phyloP scores from a whole-genome alignment of 805 yeast genomes.

The Saccharomycopsis malanga region DNA sequence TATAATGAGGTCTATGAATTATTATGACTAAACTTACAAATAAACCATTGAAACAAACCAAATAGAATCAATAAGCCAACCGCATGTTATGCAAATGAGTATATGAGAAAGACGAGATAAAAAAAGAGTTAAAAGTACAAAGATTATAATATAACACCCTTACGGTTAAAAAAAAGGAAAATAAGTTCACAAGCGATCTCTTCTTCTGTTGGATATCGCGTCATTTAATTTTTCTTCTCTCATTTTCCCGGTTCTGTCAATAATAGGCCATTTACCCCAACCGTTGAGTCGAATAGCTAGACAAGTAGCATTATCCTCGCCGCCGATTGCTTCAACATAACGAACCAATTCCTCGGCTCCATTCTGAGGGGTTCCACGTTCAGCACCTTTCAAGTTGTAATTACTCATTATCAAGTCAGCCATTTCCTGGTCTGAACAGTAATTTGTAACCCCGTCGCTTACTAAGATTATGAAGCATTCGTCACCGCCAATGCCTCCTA shows the following conservation, averaged over 20 bases:
- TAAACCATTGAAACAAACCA: too few species aligned
- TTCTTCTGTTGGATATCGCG: slow-evolving; percentile 23
- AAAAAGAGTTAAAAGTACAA: too few species aligned
- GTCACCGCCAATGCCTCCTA: slow-evolving; percentile 58
- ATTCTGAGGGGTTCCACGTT: slow-evolving; percentile 71
- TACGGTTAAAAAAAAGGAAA: too few species aligned
- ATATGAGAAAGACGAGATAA: too few species aligned
- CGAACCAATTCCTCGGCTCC: slow-evolving; percentile 82
- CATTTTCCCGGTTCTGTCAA: slow-evolving; percentile 74
- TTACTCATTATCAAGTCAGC: slow-evolving; percentile 79
- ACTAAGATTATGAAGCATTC: slow-evolving; percentile 80
- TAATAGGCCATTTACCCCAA: slow-evolving; percentile 90
- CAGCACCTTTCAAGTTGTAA: slow-evolving; percentile 50
- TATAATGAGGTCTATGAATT: too few species aligned
- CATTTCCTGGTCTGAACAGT: slow-evolving; percentile 81
- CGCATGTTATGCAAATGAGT: too few species aligned
- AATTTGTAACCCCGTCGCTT: slow-evolving; percentile 82
- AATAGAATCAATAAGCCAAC: too few species aligned
- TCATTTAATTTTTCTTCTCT: slow-evolving; percentile 64
- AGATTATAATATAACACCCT: neutral
- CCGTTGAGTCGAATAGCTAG: slow-evolving; percentile 71
- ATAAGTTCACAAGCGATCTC: slow-evolving; percentile 1
- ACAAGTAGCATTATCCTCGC: slow-evolving; percentile 96
- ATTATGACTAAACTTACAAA: too few species aligned
- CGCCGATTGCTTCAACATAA: slow-evolving; percentile 80